A percentile compares a stretch with the other conserved stretches of the same genome.
Conservation (phyloP, 2,329 filamentous ascomycete species). For the Monosporascus sp. region DNA sequence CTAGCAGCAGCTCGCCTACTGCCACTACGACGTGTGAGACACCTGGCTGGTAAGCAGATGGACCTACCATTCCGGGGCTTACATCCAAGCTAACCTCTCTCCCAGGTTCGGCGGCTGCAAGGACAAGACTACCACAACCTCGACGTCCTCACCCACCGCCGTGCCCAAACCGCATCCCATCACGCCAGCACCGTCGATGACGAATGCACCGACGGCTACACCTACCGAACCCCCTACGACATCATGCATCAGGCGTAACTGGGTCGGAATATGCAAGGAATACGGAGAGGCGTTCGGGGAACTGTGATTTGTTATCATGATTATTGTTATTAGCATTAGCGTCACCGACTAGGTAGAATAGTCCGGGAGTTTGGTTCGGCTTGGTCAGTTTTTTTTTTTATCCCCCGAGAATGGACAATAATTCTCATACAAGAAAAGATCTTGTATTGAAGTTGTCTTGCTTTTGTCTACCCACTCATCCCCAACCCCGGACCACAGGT, state of each 20-base stretch:
- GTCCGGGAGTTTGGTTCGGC: too few relatives aligned
- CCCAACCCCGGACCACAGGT: too few relatives aligned
- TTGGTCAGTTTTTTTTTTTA: too few relatives aligned
- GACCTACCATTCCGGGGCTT: background rate
- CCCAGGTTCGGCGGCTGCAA: constrained; percentile 6
- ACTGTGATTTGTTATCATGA: background rate
- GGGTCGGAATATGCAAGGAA: background rate
- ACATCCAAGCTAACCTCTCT: background rate
- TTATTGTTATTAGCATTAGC: background rate
- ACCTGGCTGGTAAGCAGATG: constrained; percentile 17
- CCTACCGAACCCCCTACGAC: background rate
- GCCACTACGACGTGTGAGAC: constrained; percentile 16
- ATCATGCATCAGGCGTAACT: background rate
- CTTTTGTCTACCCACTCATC: too few relatives aligned
- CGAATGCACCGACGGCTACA: background rate
- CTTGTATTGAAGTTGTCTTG: too few relatives aligned
- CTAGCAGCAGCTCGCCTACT: constrained; percentile 25
- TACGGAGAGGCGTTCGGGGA: background rate
- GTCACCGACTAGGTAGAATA: too few relatives aligned
- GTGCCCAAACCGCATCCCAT: constrained; percentile 3
- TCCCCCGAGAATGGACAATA: too few relatives aligned
- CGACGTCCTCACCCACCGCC: background rate
- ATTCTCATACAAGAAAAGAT: too few relatives aligned
- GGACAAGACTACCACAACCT: constrained; percentile 3
- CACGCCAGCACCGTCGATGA: constrained; percentile 7